Evolutionary conservation across 192 early-diverging fungal genomes (phyloP).

Genomic region (Linnemannia exigua): DNA sequence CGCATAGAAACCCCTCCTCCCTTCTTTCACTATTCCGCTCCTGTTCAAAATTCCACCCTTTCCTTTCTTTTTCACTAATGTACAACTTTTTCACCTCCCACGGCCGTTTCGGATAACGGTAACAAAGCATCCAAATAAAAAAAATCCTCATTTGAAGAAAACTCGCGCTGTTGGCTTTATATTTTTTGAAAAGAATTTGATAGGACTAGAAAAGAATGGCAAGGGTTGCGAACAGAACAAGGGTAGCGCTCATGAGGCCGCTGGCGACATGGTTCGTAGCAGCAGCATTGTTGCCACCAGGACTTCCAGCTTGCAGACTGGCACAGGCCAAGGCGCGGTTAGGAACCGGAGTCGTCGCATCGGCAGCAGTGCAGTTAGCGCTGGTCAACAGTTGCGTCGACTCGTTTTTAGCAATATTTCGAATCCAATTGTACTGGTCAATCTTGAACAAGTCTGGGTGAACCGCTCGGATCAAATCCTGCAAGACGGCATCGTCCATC

Average conservation of each 20-base stretch:
- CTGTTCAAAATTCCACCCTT: conserved; percentile 17
- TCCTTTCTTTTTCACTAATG: conserved; percentile 1
- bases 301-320: conserved; percentile 15
- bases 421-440: conserved; percentile 74
- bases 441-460: conserved; percentile 66
- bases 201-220: background rate
- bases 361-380: conserved; percentile 68
- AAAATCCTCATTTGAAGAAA: background rate
- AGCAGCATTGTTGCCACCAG: background rate
- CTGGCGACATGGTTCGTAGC: background rate
- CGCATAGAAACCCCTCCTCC: background rate
- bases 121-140: conserved; percentile 18
- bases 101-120: background rate
- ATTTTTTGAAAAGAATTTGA: background rate
- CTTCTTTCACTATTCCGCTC: background rate
- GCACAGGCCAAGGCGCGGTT: conserved; percentile 39
- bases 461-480: conserved; percentile 76
- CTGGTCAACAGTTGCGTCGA: conserved; percentile 58
- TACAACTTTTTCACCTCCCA: conserved; percentile 1
- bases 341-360: conserved; percentile 38
- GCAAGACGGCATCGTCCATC: conserved; percentile 78
- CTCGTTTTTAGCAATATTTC: conserved; percentile 74
- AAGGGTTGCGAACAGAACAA: conserved; percentile 24
- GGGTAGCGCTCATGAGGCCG: conserved; percentile 4
- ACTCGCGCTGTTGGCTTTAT: background rate